Evolutionary conservation across 2,329 filamentous ascomycete genomes (phyloP), one percentile per base, ranked within the genome.

Genomic region (Clonostachys byssicola): DNA sequence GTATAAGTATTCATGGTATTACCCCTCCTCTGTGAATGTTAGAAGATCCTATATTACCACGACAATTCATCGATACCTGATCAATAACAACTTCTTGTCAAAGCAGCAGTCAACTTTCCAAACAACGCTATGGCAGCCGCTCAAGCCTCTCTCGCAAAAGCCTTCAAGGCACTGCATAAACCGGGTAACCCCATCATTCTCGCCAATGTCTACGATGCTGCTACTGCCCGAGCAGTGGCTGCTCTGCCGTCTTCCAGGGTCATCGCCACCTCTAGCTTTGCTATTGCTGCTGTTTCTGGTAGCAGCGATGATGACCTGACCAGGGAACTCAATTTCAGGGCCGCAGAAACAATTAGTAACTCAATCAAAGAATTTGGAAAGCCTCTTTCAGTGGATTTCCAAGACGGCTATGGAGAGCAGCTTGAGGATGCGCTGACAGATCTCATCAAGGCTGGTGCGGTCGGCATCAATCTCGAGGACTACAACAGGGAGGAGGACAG

Each of bases 381-480:
- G 2, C 77, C 79, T 0, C 58, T 85, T 1, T 78, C 74, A 0
- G 77, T 75, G 5, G 81, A 85, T 54, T 57, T 84, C 3, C 80
- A 84, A 58, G 81, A 85, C 54, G 81, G 80, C 0, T 85, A 83
- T 51, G 74, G 73, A 3, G 60, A 70, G 3, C 55, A 57, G 17
- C 66, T 80, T 3, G 69, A 64, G 6, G 66, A 72, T 5, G 73
- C 67, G 0, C 64, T 83, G 3, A 58, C 60, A 6, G 56, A 56
- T 3, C 65, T 75, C 2, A 70, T 84, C 16, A 57, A 66, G 3
- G 48, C 73, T 0, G 81, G 80, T 1, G 80, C 69, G 0, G 75
- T 77, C 2, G 80, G 81, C 1, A 74, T 72, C 42, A 85, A 85
- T 54, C 67, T 85, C 3, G 81, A 85, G 50, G 81, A 85, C 47